Percentiles rank a stretch among this genome's conserved stretches.
Evolutionary conservation across 1,139 yeast genomes (phyloP).

Genomic region (Candida dubliniensis): DNA sequence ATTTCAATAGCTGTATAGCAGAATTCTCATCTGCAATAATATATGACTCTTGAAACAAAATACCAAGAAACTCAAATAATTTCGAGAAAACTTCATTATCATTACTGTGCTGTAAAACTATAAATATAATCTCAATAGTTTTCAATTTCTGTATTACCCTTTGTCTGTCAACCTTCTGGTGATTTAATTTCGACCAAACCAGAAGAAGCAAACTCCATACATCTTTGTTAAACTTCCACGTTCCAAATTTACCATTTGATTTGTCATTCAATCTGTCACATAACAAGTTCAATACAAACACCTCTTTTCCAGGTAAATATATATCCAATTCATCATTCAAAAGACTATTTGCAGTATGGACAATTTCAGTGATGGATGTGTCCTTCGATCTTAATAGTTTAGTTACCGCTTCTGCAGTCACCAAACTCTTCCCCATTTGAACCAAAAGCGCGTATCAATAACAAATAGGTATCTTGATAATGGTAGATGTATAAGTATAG

Average conservation of each 20-base stretch:
- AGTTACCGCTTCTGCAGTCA: constrained; percentile 61
- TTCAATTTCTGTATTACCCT: constrained; percentile 37
- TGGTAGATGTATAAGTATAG: no score
- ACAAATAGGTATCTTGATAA: no score
- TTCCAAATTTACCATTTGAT: constrained; percentile 26
- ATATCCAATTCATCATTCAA: constrained; percentile 39
- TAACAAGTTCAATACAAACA: constrained; percentile 64
- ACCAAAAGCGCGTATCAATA: background rate
- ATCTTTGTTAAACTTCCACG: constrained; percentile 40
- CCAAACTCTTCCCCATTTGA: background rate
- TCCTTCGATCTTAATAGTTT: constrained; percentile 61
- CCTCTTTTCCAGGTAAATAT: constrained; percentile 60
- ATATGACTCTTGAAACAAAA: constrained; percentile 24
- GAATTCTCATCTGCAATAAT: constrained; percentile 35
- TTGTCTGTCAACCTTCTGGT: constrained; percentile 21
- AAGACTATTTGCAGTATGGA: constrained; percentile 41
- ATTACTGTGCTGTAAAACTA: constrained; percentile 13
- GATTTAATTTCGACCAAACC: constrained; percentile 35
- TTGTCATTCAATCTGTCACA: constrained; percentile 63
- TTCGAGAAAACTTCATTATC: constrained; percentile 14
- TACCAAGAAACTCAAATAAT: constrained; percentile 20
- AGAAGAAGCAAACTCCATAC: constrained; percentile 51
- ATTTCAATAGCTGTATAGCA: constrained; percentile 14
- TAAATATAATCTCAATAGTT: constrained; percentile 19
- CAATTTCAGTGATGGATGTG: constrained; percentile 44